A percentile compares a stretch with the other conserved stretches of the same genome.
phyloP scores from a whole-genome alignment of 257 asterid species.

The Paraleonurus japonicus region DNA sequence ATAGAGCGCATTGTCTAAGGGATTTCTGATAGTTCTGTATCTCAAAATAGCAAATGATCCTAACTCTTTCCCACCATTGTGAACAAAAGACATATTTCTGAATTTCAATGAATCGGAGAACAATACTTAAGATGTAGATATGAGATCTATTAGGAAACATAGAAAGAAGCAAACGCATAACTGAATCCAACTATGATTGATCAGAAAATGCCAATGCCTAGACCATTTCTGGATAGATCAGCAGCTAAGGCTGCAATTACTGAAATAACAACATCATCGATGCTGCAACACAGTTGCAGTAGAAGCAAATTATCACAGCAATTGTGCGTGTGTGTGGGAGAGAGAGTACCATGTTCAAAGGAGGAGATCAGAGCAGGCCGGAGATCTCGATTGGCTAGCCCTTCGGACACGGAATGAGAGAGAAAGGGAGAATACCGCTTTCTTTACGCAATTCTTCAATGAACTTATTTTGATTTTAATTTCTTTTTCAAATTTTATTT shows the following conservation, averaged over 20 bases:
- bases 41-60: neutral
- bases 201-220: neutral
- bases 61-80: neutral
- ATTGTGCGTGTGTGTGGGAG: neutral
- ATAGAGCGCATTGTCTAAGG: neutral
- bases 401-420: slow-evolving; percentile 3
- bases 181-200: neutral
- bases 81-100: neutral
- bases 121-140: neutral
- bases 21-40: neutral
- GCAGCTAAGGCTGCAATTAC: neutral
- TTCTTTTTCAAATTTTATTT: neutral
- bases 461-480: neutral
- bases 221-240: neutral
- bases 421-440: neutral
- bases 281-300: neutral
- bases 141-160: neutral
- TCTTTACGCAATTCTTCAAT: neutral
- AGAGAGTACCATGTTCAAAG: slow-evolving; percentile 34
- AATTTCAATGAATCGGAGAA: slow-evolving; percentile 7
- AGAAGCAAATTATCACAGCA: neutral
- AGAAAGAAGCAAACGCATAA: neutral
- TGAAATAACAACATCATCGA: neutral
- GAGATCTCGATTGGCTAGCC: slow-evolving; percentile 18
- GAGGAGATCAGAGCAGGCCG: slow-evolving; percentile 24